Base-by-base conservation (phyloP, 2,329 filamentous ascomycete genomes). In the Diplodia sapinea region DNA sequence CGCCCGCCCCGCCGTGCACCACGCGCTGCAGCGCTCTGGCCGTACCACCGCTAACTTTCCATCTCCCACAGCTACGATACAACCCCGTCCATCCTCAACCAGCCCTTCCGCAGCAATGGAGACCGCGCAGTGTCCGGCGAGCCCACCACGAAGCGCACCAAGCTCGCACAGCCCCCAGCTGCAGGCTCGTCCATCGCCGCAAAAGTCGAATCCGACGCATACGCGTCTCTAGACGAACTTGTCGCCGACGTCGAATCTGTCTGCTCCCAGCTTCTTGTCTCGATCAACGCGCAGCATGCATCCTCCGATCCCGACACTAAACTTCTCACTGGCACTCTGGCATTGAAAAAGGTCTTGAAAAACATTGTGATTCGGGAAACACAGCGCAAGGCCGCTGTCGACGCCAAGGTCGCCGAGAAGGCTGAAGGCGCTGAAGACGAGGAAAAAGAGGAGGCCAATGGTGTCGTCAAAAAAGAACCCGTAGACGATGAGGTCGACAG, bases 131-230 rank as follows among this genome's bases (percentile, higher is more conserved):
- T 72, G 6, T 77, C 79, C 33, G 75, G 77, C 38, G 80, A 82
- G 69, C 80, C 80, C 54, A 77, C 79, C 29, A 71, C 76, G 33
- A 85, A 85, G 73, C 82, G 82, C 69, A 74, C 80, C 38, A 82
- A 81, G 70, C 71, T 82, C 49, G 77, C 79, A 13, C 75, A 79
- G 7, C 38, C 50, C 17, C 52, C 64, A 13, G 20, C 33, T 12
- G 70, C 72, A 12, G 63, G 73, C 49, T 71, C 70, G 47, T 79
- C 74, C 11, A 82, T 85, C 40, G 71, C 76, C 5, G 74, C 70
- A 36, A 79, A 79, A 66, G 71, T 84, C 23, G 70, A 77, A 38
- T 72, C 73, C 49, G 75, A 77, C 50, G 72, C 73, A 1, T 85
- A 85, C 71, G 67, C 73, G 5, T 77, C 79, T 8, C 72, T 84